A percentile compares a stretch with the other conserved stretches of the same genome.
Conservation (phyloP, 208 protist genomes). For the Phytomonas sp. region DNA sequence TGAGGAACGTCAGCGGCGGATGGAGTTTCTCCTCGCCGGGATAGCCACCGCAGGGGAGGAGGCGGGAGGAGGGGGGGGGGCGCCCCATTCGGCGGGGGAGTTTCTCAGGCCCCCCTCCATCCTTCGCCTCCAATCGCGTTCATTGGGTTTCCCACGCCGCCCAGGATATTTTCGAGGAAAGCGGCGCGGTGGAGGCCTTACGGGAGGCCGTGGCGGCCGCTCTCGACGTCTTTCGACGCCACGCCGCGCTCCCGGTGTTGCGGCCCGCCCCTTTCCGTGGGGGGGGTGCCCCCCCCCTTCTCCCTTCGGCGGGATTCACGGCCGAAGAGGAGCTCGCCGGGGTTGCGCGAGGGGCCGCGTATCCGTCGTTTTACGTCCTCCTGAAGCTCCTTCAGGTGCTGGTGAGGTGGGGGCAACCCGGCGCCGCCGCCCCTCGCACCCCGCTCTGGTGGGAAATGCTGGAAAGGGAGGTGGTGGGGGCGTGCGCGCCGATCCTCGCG, state of each 20-base stretch:
- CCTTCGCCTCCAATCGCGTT: constrained; percentile 4
- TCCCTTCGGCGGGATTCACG: neutral
- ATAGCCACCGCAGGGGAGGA: neutral
- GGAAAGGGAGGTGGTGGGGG: neutral
- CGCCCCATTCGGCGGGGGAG: neutral
- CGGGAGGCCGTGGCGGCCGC: constrained; percentile 9
- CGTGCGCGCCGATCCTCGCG: constrained; percentile 14
- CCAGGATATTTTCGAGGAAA: neutral
- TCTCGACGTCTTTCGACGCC: constrained; percentile 28
- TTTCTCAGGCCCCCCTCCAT: neutral
- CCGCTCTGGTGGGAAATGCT: neutral
- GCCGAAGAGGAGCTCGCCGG: neutral
- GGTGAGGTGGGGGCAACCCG: constrained; percentile 14
- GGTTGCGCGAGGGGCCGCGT: neutral
- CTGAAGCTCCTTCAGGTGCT: constrained; percentile 20
- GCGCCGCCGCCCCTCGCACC: neutral
- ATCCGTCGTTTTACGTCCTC: constrained; percentile 29
- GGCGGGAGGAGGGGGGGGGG: too few species aligned
- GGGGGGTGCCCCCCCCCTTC: neutral
- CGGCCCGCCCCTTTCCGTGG: neutral
- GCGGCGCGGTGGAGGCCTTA: constrained; percentile 2
- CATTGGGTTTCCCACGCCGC: constrained; percentile 2
- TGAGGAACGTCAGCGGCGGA: constrained; percentile 7
- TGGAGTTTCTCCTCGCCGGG: neutral
- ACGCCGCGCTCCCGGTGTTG: constrained; percentile 23